Percentiles rank a stretch among this genome's conserved stretches.
Evolutionary conservation across 2,329 filamentous ascomycete species (phyloP).

Genomic region (Colletotrichum scovillei): DNA sequence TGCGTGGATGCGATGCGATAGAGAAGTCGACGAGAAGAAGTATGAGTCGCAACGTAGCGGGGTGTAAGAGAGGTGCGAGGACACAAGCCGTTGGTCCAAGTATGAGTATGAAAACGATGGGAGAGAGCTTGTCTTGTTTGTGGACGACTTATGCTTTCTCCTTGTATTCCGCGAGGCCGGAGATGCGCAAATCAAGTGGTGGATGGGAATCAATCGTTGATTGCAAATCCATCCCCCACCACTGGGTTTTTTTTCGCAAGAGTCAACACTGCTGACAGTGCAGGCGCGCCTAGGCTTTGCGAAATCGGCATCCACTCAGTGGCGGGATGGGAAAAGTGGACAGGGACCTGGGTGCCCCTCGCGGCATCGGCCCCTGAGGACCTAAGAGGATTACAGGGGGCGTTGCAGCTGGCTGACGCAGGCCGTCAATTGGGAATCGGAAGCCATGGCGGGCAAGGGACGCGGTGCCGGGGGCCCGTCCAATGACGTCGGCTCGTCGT

Average conservation of each 20-base stretch:
- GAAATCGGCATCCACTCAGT: slow-evolving; percentile 30
- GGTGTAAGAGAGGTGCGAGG: neutral
- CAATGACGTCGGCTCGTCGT: slow-evolving; percentile 31
- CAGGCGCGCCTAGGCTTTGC: slow-evolving; percentile 10
- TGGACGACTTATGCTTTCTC: neutral
- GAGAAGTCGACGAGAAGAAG: neutral
- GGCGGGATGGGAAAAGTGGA: slow-evolving; percentile 19
- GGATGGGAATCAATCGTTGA: slow-evolving; percentile 8
- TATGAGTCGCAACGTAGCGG: neutral
- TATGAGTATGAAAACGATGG: neutral
- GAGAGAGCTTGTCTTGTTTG: too few relatives aligned
- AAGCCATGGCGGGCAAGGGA: neutral
- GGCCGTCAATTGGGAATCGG: neutral
- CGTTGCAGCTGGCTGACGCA: neutral
- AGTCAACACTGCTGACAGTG: neutral
- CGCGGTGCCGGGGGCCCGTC: slow-evolving; percentile 10
- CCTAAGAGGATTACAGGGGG: neutral
- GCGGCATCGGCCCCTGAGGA: slow-evolving; percentile 23
- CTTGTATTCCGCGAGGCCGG: slow-evolving; percentile 20
- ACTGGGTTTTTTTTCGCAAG: slow-evolving; percentile 30
- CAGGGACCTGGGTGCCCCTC: neutral
- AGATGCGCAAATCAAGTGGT: slow-evolving; percentile 30
- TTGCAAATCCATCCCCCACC: slow-evolving; percentile 37
- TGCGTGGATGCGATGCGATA: neutral
- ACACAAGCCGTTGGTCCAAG: neutral